A percentile compares a stretch with the other conserved stretches of the same genome.
Conservation (phyloP, 139 green algal genomes). For the Chlamydomonas sp. region DNA sequence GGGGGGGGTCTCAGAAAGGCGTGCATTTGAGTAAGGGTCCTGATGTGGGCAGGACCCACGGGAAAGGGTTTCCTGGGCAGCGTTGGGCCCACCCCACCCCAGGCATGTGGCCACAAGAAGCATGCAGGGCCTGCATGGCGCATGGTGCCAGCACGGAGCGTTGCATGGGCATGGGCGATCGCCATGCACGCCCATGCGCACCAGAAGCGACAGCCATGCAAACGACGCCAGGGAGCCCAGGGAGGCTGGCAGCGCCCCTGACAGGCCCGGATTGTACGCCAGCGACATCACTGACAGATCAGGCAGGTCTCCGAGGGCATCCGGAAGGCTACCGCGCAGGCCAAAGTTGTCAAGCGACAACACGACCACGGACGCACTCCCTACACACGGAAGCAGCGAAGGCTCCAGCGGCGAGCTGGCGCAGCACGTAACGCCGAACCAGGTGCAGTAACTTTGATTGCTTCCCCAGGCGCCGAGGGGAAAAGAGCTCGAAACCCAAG, state of each 20-base stretch:
- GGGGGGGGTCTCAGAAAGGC: too few relatives aligned
- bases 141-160: too few relatives aligned
- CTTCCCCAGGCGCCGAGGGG: neutral
- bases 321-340: constrained; percentile 22
- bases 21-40: too few relatives aligned
- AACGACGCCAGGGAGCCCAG: constrained; percentile 6
- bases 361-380: constrained; percentile 6
- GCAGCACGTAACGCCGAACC: constrained; percentile 33
- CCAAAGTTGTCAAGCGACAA: constrained; percentile 25
- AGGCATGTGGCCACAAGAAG: too few relatives aligned
- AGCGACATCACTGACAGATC: constrained; percentile 21
- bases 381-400: constrained; percentile 13
- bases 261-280: constrained; percentile 20
- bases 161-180: too few relatives aligned
- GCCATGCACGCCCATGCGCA: constrained; percentile 11
- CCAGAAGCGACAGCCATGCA: constrained; percentile 30
- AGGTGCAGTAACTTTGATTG: constrained; percentile 17
- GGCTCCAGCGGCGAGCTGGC: constrained; percentile 15
- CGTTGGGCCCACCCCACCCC: too few relatives aligned
- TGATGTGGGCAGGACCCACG: too few relatives aligned
- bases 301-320: neutral
- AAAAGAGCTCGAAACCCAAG: neutral
- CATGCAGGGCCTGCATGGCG: too few relatives aligned
- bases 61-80: too few relatives aligned
- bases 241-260: constrained; percentile 3